Percentiles rank a stretch among this genome's conserved stretches.
phyloP scores from a whole-genome alignment of 371 early-diverging fungal species.

The Umbelopsis sp. region DNA sequence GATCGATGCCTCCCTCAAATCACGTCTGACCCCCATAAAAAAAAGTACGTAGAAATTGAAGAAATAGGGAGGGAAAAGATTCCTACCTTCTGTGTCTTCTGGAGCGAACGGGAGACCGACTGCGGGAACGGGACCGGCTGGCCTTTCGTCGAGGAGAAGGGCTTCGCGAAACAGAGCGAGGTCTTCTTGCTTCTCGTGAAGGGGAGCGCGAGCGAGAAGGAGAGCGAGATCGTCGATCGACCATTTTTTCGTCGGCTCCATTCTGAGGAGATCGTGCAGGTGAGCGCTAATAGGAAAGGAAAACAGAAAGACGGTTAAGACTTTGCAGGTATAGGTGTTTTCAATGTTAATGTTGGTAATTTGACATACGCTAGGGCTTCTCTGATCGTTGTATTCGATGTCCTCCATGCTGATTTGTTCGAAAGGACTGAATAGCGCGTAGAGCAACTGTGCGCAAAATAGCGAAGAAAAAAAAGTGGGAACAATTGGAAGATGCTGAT shows the following conservation, averaged over 20 bases:
- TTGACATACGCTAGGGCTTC: conserved; percentile 7
- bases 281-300: not conserved
- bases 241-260: not conserved
- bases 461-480: not conserved
- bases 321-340: too few relatives aligned
- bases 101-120: not conserved
- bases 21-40: too few relatives aligned
- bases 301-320: too few relatives aligned
- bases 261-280: not conserved
- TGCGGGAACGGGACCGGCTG: conserved; percentile 5
- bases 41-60: too few relatives aligned
- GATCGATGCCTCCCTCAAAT: too few relatives aligned
- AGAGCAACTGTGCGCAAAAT: not conserved
- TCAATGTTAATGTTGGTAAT: too few relatives aligned
- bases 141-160: conserved; percentile 19
- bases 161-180: conserved; percentile 24
- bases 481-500: conserved; percentile 6
- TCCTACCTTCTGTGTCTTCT: conserved; percentile 5
- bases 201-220: conserved; percentile 38
- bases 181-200: conserved; percentile 19
- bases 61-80: not conserved
- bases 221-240: conserved; percentile 3
- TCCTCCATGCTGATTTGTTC: conserved; percentile 1
- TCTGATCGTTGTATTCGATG: conserved; percentile 3
- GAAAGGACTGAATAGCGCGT: not conserved